Evolutionary conservation across 768 basidiomycete species (phyloP), one percentile per base, ranked within the genome.

Genomic region (Exsudoporus frostii): DNA sequence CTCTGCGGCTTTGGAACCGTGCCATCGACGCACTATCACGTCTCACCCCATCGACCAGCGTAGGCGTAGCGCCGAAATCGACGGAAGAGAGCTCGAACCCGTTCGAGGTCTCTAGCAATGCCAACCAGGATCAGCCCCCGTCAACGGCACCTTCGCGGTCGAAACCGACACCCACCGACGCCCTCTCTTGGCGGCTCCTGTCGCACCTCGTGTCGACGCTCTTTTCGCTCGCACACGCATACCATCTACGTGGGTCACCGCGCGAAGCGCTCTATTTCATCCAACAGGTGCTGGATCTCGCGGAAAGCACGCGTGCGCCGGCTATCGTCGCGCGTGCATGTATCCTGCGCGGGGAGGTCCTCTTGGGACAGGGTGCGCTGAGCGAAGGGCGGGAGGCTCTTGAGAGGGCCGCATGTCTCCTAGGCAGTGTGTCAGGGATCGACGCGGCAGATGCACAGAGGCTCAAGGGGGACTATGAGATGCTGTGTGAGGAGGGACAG

Each of bases 241-340:
- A 93, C 60, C 75, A 84, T 19, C 66, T 72, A 0, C 82, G 92
- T 17, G 96, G 96, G 1, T 92, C 93, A 6, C 81, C 85, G 4
- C 81, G 88, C 20, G 92, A 95, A 61, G 85, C 91, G 2, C 85
- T 91, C 55, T 94, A 88, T 61, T 96, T 93, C 65, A 77, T 86
- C 0, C 76, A 86, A 37, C 87, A 92, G 64, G 89, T 88, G 1
- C 73, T 79, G n/a, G 82, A 85, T 19, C 73, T 98, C 1, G 90
- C 92, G 0, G 73, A 77, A 43, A 76, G 86, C 7, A 66, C 92
- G 11, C 85, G 84, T 54, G 81, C 86, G 0, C 83, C 86, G 15
- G 77, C 82, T 0, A 71, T 90, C 62, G 67, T 79, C 7, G 81
- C 85, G 20, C 80, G 88, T 9, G 89, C 90, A 0, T 69, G 86